Evolutionary conservation across 768 basidiomycete genomes (phyloP).

Genomic region (Suillus luteus): DNA sequence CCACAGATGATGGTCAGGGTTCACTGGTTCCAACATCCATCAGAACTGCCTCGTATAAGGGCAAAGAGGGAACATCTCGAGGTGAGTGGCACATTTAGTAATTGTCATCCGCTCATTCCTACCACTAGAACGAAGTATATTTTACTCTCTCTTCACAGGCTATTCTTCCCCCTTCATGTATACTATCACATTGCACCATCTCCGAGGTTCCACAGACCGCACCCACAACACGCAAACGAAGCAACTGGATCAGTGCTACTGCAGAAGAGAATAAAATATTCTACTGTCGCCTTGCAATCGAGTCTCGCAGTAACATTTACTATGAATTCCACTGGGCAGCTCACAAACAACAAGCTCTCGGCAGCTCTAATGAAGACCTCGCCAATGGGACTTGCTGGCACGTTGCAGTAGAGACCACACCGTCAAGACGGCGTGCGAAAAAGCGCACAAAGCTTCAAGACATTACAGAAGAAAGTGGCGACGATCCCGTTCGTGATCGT

Average conservation of each 20-base stretch:
- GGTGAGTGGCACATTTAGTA: constrained; percentile 39
- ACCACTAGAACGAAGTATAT: constrained; percentile 71
- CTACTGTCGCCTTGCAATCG: constrained; percentile 60
- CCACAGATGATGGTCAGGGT: constrained; percentile 57
- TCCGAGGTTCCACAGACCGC: constrained; percentile 26
- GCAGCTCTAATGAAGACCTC: constrained; percentile 27
- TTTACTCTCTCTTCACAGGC: constrained; percentile 55
- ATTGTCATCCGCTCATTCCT: not conserved
- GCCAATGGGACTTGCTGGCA: constrained; percentile 50
- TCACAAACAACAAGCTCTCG: constrained; percentile 45
- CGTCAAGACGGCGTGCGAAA: constrained; percentile 12
- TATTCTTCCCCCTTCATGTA: constrained; percentile 50
- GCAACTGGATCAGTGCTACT: constrained; percentile 21
- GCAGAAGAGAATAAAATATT: constrained; percentile 37
- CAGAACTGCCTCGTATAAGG: constrained; percentile 60
- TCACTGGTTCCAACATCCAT: constrained; percentile 77
- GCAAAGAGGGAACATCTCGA: constrained; percentile 60
- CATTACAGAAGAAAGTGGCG: constrained; percentile 24
- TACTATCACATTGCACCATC: constrained; percentile 56
- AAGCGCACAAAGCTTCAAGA: constrained; percentile 24
- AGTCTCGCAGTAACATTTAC: constrained; percentile 60
- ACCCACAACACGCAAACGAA: constrained; percentile 20
- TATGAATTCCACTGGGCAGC: constrained; percentile 61
- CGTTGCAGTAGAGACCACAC: constrained; percentile 33
- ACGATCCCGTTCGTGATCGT: constrained; percentile 11